phyloP scores from a whole-genome alignment of 2,329 filamentous ascomycete genomes.

The Pseudogymnoascus sp. region DNA sequence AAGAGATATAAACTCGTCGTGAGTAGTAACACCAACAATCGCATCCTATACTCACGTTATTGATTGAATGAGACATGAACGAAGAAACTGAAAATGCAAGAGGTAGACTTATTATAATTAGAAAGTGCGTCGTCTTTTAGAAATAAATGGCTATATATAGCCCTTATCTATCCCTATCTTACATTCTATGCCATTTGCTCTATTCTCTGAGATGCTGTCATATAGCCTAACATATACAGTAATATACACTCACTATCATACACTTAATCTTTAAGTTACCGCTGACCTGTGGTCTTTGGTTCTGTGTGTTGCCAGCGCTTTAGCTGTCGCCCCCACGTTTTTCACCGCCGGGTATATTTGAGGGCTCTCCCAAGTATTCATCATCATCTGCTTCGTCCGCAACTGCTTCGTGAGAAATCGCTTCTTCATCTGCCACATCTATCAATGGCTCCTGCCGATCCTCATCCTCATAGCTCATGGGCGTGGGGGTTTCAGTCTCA shows the following conservation, averaged over 20 bases:
- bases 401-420: not conserved
- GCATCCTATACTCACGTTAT: not conserved
- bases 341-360: not conserved
- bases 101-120: not conserved
- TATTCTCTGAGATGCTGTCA: not conserved
- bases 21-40: not conserved
- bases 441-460: constrained; percentile 3
- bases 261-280: not conserved
- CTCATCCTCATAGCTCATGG: constrained; percentile 6
- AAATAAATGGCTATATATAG: not conserved
- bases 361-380: not conserved
- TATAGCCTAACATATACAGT: not conserved
- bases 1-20: not conserved
- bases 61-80: not conserved
- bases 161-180: not conserved
- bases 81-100: not conserved
- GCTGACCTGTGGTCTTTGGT: not conserved
- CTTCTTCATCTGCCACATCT: not conserved
- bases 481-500: not conserved
- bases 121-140: not conserved
- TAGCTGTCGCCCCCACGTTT: not conserved
- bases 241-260: constrained; percentile 4
- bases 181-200: not conserved
- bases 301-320: not conserved
- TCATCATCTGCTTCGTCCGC: not conserved